Conservation (phyloP, 2,329 filamentous ascomycete species). For the Periconia sp. region DNA sequence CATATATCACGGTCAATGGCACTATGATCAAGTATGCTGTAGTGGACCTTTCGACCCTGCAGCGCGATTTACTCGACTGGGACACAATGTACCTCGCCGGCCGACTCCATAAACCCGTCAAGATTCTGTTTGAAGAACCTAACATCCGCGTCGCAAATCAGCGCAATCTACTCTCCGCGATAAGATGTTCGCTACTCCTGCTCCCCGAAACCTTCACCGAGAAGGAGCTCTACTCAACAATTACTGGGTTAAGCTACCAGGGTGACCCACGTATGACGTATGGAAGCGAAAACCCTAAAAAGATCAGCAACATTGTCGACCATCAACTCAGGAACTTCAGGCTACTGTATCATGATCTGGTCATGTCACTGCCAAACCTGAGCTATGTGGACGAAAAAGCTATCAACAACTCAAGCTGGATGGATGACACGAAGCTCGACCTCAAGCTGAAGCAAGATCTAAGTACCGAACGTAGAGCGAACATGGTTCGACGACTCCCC, state of each 20-base stretch:
- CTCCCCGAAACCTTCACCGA: constrained; percentile 85
- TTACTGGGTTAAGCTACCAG: constrained; percentile 89
- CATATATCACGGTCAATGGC: constrained; percentile 90
- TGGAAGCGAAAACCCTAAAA: constrained; percentile 85
- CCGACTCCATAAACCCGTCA: constrained; percentile 93
- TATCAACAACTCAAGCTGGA: constrained; percentile 60
- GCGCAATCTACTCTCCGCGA: constrained; percentile 87
- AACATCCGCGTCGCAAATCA: constrained; percentile 92
- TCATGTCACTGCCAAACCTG: constrained; percentile 88
- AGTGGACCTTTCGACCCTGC: constrained; percentile 88
- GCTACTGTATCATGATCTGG: constrained; percentile 83
- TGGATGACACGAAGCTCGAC: constrained; percentile 59
- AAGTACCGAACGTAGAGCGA: constrained; percentile 85
- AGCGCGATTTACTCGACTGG: constrained; percentile 85
- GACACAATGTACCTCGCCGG: constrained; percentile 95
- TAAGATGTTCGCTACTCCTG: constrained; percentile 85
- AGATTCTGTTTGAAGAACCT: constrained; percentile 93
- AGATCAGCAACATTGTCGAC: constrained; percentile 90
- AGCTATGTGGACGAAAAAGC: constrained; percentile 69
- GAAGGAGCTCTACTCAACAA: constrained; percentile 83
- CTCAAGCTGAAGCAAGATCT: constrained; percentile 81
- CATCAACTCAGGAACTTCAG: constrained; percentile 92
- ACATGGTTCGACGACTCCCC: constrained; percentile 93
- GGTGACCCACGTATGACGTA: constrained; percentile 95
- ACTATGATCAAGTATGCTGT: constrained; percentile 98